Conservation (phyloP, 2,329 filamentous ascomycete genomes). For the Paracoccidioides lutzii region DNA sequence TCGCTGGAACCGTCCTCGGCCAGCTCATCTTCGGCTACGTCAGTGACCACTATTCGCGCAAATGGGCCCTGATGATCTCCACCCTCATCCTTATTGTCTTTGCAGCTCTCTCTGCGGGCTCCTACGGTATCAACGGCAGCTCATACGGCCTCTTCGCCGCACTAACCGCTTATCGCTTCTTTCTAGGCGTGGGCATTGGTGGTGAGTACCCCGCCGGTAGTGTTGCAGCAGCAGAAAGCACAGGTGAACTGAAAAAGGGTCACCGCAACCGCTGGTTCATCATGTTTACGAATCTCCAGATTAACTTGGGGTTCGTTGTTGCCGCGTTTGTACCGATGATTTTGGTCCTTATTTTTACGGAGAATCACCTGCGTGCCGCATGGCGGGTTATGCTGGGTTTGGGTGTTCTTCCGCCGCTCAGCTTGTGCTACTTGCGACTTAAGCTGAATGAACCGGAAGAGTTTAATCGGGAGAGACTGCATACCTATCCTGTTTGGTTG, state of each 20-base stretch:
- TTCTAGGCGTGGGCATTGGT: slow-evolving; percentile 66
- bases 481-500: slow-evolving; percentile 40
- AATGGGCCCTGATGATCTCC: slow-evolving; percentile 65
- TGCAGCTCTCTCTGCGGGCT: slow-evolving; percentile 62
- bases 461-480: slow-evolving; percentile 59
- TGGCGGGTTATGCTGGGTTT: slow-evolving; percentile 75
- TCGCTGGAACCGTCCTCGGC: slow-evolving; percentile 19
- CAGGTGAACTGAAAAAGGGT: slow-evolving; percentile 65
- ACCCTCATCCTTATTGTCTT: slow-evolving; percentile 78
- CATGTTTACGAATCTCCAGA: slow-evolving; percentile 78
- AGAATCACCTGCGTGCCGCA: slow-evolving; percentile 55
- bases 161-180: slow-evolving; percentile 72
- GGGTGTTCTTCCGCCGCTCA: slow-evolving; percentile 62
- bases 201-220: slow-evolving; percentile 50
- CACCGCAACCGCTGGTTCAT: slow-evolving; percentile 86
- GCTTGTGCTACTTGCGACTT: slow-evolving; percentile 57
- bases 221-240: slow-evolving; percentile 73
- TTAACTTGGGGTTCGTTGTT: slow-evolving; percentile 72
- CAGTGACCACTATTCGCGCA: slow-evolving; percentile 73
- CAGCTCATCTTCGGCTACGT: slow-evolving; percentile 21
- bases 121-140: slow-evolving; percentile 61
- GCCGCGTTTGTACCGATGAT: slow-evolving; percentile 65
- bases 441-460: slow-evolving; percentile 68
- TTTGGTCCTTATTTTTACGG: slow-evolving; percentile 45
- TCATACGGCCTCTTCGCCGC: slow-evolving; percentile 61